These are phyloP conservation scores for Gaeumannomyces tritici DNA, from an alignment of 2,329 filamentous ascomycete genomes.

Conservation along the genomic window DNA sequence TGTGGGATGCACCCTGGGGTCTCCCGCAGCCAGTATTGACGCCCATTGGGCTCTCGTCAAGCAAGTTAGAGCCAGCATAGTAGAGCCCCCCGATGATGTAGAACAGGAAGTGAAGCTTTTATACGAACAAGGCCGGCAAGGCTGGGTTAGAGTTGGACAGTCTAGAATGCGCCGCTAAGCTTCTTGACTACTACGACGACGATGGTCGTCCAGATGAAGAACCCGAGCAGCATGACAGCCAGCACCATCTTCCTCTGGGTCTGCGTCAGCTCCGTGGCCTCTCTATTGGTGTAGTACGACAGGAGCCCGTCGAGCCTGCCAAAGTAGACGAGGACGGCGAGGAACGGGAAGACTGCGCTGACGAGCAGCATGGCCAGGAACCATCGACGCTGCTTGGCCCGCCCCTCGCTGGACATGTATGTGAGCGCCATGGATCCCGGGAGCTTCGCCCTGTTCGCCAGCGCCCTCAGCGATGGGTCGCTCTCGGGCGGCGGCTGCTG, in stretches of 20 bases:
- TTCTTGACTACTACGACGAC: slow-evolving; percentile 11
- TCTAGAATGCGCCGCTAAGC: neutral
- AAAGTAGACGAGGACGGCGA: slow-evolving; percentile 31
- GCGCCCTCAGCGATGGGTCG: slow-evolving; percentile 10
- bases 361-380: slow-evolving; percentile 28
- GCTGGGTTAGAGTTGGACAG: neutral
- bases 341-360: slow-evolving; percentile 34
- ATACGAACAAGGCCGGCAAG: neutral
- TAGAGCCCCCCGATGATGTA: neutral
- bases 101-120: neutral
- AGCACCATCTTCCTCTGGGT: slow-evolving; percentile 25
- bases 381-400: slow-evolving; percentile 21
- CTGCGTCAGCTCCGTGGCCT: slow-evolving; percentile 27
- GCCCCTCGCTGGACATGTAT: slow-evolving; percentile 17
- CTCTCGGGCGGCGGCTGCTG: slow-evolving; percentile 1
- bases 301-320: slow-evolving; percentile 35
- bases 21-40: neutral
- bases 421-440: slow-evolving; percentile 8
- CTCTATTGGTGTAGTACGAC: slow-evolving; percentile 38
- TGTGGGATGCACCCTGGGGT: too few species aligned
- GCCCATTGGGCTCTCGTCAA: neutral
- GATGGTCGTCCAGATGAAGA: slow-evolving; percentile 12
- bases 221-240: slow-evolving; percentile 18
- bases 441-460: slow-evolving; percentile 5
- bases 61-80: neutral